Percentiles rank a stretch among this genome's conserved stretches.
Conservation (phyloP, 2,329 filamentous ascomycete genomes). For the Kalaharituber pfeilii region DNA sequence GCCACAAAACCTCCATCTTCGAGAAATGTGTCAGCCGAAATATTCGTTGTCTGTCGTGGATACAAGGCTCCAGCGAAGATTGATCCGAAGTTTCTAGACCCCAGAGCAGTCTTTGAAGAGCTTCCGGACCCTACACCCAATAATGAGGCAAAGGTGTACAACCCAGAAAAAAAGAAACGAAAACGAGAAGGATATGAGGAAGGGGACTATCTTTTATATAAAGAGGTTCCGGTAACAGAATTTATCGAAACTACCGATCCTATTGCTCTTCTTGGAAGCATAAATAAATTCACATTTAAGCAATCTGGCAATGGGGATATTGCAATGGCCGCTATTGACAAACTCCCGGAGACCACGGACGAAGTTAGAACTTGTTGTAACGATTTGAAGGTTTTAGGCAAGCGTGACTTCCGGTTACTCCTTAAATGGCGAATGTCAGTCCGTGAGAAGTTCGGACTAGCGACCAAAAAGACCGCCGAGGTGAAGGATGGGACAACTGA, state of each 20-base stretch:
- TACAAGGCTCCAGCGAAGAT: slow-evolving; percentile 90
- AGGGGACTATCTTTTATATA: slow-evolving; percentile 82
- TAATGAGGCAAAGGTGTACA: slow-evolving; percentile 95
- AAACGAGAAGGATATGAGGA: slow-evolving; percentile 97
- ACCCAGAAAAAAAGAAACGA: slow-evolving; percentile 90
- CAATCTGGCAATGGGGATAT: slow-evolving; percentile 69
- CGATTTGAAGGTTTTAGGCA: slow-evolving; percentile 76
- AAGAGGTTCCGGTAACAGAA: slow-evolving; percentile 71
- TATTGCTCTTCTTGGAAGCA: slow-evolving; percentile 71
- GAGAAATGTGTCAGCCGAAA: slow-evolving; percentile 91
- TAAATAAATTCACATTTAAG: slow-evolving; percentile 70
- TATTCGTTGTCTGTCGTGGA: slow-evolving; percentile 90
- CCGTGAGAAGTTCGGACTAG: slow-evolving; percentile 76
- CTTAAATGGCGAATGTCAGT: slow-evolving; percentile 80
- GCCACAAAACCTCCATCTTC: slow-evolving; percentile 94
- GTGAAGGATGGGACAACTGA: slow-evolving; percentile 39
- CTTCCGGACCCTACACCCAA: slow-evolving; percentile 71
- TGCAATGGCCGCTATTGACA: slow-evolving; percentile 67
- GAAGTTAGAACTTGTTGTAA: slow-evolving; percentile 64
- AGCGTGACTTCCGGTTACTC: slow-evolving; percentile 84
- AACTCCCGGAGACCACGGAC: slow-evolving; percentile 67
- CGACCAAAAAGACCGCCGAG: slow-evolving; percentile 47
- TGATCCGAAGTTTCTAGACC: slow-evolving; percentile 82
- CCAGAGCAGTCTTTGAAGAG: slow-evolving; percentile 80
- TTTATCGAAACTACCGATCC: slow-evolving; percentile 90